Percentiles rank a stretch among this genome's conserved stretches.
phyloP scores from a whole-genome alignment of 192 early-diverging fungal genomes.

The Coemansia sp. region DNA sequence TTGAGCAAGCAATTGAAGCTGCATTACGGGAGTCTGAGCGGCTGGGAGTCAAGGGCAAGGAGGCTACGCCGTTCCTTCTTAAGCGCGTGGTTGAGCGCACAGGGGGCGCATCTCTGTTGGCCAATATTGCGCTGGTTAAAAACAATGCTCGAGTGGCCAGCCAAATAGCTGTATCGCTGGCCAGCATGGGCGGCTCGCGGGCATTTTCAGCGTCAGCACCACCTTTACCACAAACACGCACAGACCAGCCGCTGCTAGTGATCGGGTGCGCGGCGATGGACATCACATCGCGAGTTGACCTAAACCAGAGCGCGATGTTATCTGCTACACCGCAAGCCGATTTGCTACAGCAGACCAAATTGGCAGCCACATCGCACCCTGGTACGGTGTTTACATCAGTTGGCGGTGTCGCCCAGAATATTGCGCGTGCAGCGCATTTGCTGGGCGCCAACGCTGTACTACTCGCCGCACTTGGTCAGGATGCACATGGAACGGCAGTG shows the following conservation, averaged over 20 bases:
- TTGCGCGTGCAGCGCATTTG: constrained; percentile 75
- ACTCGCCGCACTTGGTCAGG: constrained; percentile 69
- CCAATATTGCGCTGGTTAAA: constrained; percentile 83
- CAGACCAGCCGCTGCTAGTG: constrained; percentile 63
- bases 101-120: constrained; percentile 65
- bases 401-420: constrained; percentile 93
- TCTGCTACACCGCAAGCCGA: constrained; percentile 62
- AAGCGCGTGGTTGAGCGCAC: constrained; percentile 82
- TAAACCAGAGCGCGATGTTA: constrained; percentile 54
- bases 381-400: constrained; percentile 65
- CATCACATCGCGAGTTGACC: constrained; percentile 54
- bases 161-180: constrained; percentile 66
- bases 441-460: constrained; percentile 66
- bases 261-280: constrained; percentile 88
- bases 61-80: constrained; percentile 92
- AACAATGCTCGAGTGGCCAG: constrained; percentile 86
- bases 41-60: constrained; percentile 75
- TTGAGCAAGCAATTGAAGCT: constrained; percentile 70
- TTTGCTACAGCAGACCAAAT: background rate
- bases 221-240: background rate
- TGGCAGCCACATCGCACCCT: constrained; percentile 66
- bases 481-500: constrained; percentile 62
- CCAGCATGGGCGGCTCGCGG: constrained; percentile 14
- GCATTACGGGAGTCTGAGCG: constrained; percentile 71
- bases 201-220: constrained; percentile 5